Evolutionary conservation across 129 eudicot genomes (phyloP).

Genomic region (sunflower (Helianthus annuus)): DNA sequence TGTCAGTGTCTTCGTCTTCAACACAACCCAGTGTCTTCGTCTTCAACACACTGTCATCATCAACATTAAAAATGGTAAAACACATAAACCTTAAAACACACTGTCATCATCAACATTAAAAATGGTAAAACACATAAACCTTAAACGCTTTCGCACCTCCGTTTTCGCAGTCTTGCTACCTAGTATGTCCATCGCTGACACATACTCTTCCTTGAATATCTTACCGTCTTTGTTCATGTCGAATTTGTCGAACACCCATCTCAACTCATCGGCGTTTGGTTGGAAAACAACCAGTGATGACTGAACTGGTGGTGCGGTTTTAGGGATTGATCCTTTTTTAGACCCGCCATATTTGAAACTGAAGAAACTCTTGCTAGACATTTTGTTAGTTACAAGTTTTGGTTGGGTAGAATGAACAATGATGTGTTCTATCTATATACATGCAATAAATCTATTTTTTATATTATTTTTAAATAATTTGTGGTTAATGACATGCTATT

Average conservation of each 20-base stretch:
- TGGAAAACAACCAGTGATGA: constrained; percentile 25
- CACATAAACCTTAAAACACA: too few relatives aligned
- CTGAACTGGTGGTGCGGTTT: constrained; percentile 1
- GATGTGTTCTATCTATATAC: constrained; percentile 21
- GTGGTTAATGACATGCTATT: too few relatives aligned
- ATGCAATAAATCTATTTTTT: not conserved
- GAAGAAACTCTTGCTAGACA: constrained; percentile 41
- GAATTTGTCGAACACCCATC: constrained; percentile 44
- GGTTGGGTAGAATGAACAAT: constrained; percentile 17
- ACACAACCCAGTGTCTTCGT: too few relatives aligned
- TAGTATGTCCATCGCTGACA: constrained; percentile 27
- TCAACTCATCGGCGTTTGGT: constrained; percentile 51
- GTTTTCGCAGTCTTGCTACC: constrained; percentile 25
- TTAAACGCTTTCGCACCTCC: constrained; percentile 42
- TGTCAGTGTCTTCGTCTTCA: too few relatives aligned
- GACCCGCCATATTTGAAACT: constrained; percentile 32
- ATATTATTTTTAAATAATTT: too few relatives aligned
- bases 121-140: too few relatives aligned
- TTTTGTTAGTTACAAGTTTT: constrained; percentile 21
- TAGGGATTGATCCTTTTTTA: constrained; percentile 35
- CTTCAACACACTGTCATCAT: too few relatives aligned
- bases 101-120: too few relatives aligned
- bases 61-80: too few relatives aligned
- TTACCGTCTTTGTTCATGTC: constrained; percentile 60
- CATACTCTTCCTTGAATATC: constrained; percentile 55